Base-by-base conservation (phyloP, 108 stramenopile species). In the Cylindrotheca fusiformis region DNA sequence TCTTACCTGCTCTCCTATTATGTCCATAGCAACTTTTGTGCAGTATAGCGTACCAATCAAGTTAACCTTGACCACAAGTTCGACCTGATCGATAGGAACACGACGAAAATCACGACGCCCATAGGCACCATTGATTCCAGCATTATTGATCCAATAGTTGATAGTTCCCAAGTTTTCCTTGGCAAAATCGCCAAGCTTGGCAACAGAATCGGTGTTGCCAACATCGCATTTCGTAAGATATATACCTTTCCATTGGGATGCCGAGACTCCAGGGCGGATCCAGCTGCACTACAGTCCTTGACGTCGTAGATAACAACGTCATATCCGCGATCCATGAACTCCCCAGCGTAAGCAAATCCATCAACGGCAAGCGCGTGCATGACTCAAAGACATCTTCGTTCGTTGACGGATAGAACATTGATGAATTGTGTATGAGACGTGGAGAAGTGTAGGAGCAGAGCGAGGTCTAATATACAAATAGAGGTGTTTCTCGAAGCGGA, bases 121-220 rank as follows among this genome's bases (percentile, higher is more conserved):
- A n/a, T n/a, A n/a, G n/a, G n/a, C n/a, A 22, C 94, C 94, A 58
- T 95, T 95, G 48, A 95, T 68, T 5, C 90, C 94, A 30, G 94
- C 94, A 73, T 95, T 95, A 66, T 95, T 95, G 71, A 95, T 84
- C 94, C 94, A 95, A 65, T 90, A 88, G 36, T 79, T 77, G 48
- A 95, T 74, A 36, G 78, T 92, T 68, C 94, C 94, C 29, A 95
- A 63, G 41, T 92, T 92, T 24, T 85, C 65, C 67, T 87, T 65
- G 31, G 94, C 83, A 61, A 90, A 90, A 32, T 77, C 21, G 32
- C 83, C 94, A 55, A 95, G 67, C 27, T 67, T 59, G 12, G 77
- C 67, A 17, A 91, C 87, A 31, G 72, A 74, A 12, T 63, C 62
- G 19, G 74, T 50, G 69, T 90, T 79, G 26, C 79, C 81, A 14